phyloP scores from a whole-genome alignment of 257 asterid genomes.

The Henckelia pumila region DNA sequence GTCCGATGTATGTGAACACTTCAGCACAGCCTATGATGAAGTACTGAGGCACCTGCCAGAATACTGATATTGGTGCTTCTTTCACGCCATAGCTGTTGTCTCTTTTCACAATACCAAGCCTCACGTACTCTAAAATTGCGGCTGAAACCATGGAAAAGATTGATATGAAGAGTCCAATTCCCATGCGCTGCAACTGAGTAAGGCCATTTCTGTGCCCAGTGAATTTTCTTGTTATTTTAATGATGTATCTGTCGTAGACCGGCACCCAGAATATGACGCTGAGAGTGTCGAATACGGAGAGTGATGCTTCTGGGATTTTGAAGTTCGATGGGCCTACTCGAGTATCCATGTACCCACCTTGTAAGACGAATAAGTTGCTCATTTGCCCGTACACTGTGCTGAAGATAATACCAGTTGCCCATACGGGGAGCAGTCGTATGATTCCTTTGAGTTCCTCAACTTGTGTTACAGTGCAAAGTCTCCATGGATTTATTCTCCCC shows the following conservation, averaged over 20 bases:
- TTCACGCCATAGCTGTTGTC: conserved; percentile 31
- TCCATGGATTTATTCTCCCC: conserved; percentile 41
- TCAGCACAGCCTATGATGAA: conserved; percentile 57
- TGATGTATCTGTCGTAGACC: conserved; percentile 37
- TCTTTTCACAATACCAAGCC: conserved; percentile 35
- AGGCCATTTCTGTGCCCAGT: conserved; percentile 55
- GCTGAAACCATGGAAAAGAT: conserved; percentile 46
- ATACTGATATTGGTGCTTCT: conserved; percentile 41
- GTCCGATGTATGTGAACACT: conserved; percentile 50
- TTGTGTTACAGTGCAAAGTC: conserved; percentile 69
- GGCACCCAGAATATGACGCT: conserved; percentile 75
- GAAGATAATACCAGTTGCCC: conserved; percentile 71
- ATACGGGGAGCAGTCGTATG: conserved; percentile 52
- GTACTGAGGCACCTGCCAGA: conserved; percentile 55
- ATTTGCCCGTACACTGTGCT: conserved; percentile 55
- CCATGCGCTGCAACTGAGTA: conserved; percentile 47
- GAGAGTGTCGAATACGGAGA: conserved; percentile 55
- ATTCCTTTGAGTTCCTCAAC: conserved; percentile 65
- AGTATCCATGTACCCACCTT: conserved; percentile 57
- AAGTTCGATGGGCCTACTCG: conserved; percentile 41
- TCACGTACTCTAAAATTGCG: conserved; percentile 37
- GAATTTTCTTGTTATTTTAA: conserved; percentile 39
- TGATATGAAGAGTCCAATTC: conserved; percentile 46
- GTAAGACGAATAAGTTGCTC: conserved; percentile 56
- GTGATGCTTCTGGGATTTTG: conserved; percentile 62